Conservation (phyloP, 208 protist species). For the Acanthamoeba royreba region DNA sequence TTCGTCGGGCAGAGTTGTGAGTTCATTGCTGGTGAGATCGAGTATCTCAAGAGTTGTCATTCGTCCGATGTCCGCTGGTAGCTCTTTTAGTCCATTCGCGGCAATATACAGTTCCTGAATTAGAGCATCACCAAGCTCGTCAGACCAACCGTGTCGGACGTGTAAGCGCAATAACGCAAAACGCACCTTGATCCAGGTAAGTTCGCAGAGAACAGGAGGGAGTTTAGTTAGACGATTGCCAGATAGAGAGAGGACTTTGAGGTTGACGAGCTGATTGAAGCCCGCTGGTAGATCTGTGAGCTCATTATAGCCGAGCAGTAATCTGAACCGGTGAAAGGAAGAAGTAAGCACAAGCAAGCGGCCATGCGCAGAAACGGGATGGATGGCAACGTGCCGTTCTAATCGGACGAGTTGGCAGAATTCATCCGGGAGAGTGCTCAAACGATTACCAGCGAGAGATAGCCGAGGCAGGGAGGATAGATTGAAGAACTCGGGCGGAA, state of each 20-base stretch:
- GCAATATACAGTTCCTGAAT: neutral
- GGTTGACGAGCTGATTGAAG: neutral
- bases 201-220: neutral
- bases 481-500: neutral
- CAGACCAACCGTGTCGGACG: neutral
- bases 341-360: neutral
- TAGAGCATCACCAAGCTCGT: neutral
- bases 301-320: constrained; percentile 19
- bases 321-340: neutral
- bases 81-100: neutral
- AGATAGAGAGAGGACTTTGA: neutral
- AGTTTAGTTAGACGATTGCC: neutral
- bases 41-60: neutral
- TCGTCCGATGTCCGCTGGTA: neutral
- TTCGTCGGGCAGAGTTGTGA: neutral
- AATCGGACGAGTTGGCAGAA: neutral
- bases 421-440: neutral
- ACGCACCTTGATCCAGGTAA: constrained; percentile 15
- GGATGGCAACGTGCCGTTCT: neutral
- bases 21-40: constrained; percentile 2
- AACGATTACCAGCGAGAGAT: neutral
- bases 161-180: neutral
- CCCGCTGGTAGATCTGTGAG: neutral
- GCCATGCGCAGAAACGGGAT: neutral
- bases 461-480: neutral